Percentiles rank a stretch among this genome's conserved stretches.
phyloP scores from a whole-genome alignment of 192 early-diverging fungal genomes.

The Coemansia aciculifera region DNA sequence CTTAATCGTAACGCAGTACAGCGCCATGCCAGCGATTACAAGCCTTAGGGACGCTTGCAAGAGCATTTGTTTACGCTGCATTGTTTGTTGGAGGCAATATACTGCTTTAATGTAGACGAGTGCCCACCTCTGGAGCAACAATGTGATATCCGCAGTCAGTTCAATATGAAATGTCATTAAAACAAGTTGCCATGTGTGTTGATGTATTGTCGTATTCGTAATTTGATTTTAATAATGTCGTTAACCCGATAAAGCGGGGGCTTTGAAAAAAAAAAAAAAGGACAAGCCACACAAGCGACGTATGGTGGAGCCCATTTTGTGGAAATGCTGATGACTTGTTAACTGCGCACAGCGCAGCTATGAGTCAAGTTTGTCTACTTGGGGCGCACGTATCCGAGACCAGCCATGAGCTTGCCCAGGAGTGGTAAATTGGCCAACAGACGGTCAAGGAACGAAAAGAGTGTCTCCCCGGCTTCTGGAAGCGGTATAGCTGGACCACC shows the following conservation, averaged over 20 bases:
- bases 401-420: slow-evolving; percentile 34
- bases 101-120: neutral
- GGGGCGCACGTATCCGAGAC: slow-evolving; percentile 39
- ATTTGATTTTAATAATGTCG: neutral
- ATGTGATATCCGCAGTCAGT: neutral
- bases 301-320: neutral
- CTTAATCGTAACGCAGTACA: neutral
- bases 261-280: neutral
- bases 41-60: neutral
- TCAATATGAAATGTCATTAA: neutral
- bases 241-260: neutral
- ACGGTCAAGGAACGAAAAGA: slow-evolving; percentile 44
- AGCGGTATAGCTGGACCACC: slow-evolving; percentile 32
- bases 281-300: neutral
- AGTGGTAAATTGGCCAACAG: slow-evolving; percentile 32
- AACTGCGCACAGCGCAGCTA: neutral
- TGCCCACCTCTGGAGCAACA: neutral
- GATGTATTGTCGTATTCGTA: neutral
- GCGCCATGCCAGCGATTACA: neutral
- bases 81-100: neutral
- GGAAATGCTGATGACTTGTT: neutral
- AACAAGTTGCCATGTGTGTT: neutral
- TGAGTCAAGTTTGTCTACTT: slow-evolving; percentile 10
- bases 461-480: slow-evolving; percentile 32
- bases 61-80: neutral